A percentile compares a stretch with the other conserved stretches of the same genome.
Conservation (phyloP, 1,139 yeast species). For the Starmera stellimalicola region DNA sequence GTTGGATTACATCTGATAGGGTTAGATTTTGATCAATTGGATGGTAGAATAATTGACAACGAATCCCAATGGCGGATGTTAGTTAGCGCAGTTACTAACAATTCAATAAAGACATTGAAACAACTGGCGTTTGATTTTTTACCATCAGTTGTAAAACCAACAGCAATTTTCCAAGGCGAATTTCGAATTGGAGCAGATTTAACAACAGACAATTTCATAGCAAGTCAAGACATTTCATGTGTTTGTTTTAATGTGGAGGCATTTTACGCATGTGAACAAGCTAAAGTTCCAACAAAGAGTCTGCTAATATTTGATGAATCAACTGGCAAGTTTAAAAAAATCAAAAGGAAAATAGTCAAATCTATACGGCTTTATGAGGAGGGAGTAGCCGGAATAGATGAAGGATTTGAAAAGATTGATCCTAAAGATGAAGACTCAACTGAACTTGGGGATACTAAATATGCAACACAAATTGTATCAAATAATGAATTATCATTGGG, state of each 20-base stretch:
- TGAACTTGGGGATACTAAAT: constrained; percentile 12
- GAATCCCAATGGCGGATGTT: constrained; percentile 7
- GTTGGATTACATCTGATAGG: constrained; percentile 15
- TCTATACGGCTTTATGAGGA: constrained; percentile 18
- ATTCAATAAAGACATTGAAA: background rate
- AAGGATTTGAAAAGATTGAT: constrained; percentile 2
- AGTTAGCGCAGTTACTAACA: background rate
- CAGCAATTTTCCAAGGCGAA: constrained; percentile 27
- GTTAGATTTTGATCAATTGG: constrained; percentile 13
- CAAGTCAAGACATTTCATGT: constrained; percentile 20
- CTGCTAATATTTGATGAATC: constrained; percentile 18
- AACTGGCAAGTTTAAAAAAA: constrained; percentile 16
- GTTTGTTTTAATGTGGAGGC: constrained; percentile 47
- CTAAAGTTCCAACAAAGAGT: constrained; percentile 29
- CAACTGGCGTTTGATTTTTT: background rate
- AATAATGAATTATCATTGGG: constrained; percentile 34
- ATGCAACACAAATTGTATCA: constrained; percentile 20
- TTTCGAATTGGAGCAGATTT: constrained; percentile 31
- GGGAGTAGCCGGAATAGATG: constrained; percentile 4
- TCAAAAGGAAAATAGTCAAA: constrained; percentile 21
- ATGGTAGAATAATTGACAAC: background rate
- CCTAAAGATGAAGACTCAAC: background rate
- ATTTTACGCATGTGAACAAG: constrained; percentile 52
- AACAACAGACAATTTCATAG: constrained; percentile 8
- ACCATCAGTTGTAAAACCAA: constrained; percentile 17